Evolutionary conservation across 139 green algal species (phyloP), one percentile per base, ranked within the genome.

Genomic region (Ulvella scutata): DNA sequence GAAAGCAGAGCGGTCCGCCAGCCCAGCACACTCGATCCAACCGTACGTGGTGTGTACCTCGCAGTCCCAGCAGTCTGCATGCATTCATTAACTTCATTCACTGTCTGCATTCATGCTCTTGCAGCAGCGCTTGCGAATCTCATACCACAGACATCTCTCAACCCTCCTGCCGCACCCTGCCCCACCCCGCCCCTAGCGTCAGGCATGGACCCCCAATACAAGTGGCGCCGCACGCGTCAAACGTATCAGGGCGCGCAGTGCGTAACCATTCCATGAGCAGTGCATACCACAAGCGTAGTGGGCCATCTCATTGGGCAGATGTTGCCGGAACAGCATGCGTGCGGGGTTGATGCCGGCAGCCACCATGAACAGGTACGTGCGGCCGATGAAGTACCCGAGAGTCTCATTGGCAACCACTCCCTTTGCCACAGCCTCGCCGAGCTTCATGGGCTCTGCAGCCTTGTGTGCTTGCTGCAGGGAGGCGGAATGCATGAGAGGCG

Each of bases 351-450:
- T 89, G 43, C 94, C 94, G 4, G 97, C 43, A 2, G 75, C 60
- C 39, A 78, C 76, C 82, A 98, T 87, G 82, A 98, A 98, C 34
- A 96, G 84, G 83, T 91, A 97, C n/a, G 92, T 97, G 74, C 95
- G 85, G 29, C 88, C 95, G 74, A 99, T 98, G 88, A 99, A 99
- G 88, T 99, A 99, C 4, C 83, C 95, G 10, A 99, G 88, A 31
- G 95, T 99, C 86, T 98, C 84, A 83, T 98, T 99, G 78, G 90
- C 92, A 61, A 99, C 94, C 61, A 97, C 94, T 72, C 93, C 90
- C 61, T 89, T 33, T 2, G 74, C 40, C 37, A 98, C 90, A 0
- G 94, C 94, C 3, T 92, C 88, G n/a, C 89, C 88, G 43, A 98
- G 85, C 4, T 61, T 62, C 78, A 95, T 92, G 26, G 76, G 62